A percentile compares a stretch with the other conserved stretches of the same genome.
phyloP scores from a whole-genome alignment of 495 filamentous ascomycete species.

The Neurospora sp. region DNA sequence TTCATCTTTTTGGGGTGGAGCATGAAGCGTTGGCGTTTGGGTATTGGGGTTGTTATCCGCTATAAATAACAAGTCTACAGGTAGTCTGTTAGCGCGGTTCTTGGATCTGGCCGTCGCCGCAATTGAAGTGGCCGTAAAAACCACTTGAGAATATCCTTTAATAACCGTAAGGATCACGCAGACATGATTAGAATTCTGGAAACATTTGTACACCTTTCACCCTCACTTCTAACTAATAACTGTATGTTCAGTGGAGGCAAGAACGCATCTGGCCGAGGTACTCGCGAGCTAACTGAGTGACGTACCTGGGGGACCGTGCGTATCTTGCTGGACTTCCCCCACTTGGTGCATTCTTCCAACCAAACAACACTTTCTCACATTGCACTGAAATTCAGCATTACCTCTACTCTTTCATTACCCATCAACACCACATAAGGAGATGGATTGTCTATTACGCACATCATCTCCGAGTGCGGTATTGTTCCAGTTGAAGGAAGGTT shows the following conservation, averaged over 20 bases:
- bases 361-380: not conserved
- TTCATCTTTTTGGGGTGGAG: not conserved
- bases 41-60: not conserved
- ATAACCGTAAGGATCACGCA: too few relatives aligned
- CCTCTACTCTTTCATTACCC: not conserved
- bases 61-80: not conserved
- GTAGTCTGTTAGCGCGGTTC: not conserved
- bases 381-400: not conserved
- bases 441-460: not conserved
- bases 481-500: not conserved
- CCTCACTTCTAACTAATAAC: too few relatives aligned
- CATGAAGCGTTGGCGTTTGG: conserved; percentile 10
- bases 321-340: not conserved
- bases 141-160: accelerated
- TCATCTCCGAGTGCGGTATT: not conserved
- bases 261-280: too few relatives aligned
- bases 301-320: not conserved
- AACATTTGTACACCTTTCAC: too few relatives aligned
- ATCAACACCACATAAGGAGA: not conserved
- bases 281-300: not conserved
- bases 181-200: too few relatives aligned
- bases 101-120: not conserved
- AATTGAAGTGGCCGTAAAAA: not conserved
- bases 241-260: too few relatives aligned
- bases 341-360: not conserved